Percentiles rank a stretch among this genome's conserved stretches.
Evolutionary conservation across 108 stramenopile species (phyloP).

Genomic region (Parietichytrium sp.): DNA sequence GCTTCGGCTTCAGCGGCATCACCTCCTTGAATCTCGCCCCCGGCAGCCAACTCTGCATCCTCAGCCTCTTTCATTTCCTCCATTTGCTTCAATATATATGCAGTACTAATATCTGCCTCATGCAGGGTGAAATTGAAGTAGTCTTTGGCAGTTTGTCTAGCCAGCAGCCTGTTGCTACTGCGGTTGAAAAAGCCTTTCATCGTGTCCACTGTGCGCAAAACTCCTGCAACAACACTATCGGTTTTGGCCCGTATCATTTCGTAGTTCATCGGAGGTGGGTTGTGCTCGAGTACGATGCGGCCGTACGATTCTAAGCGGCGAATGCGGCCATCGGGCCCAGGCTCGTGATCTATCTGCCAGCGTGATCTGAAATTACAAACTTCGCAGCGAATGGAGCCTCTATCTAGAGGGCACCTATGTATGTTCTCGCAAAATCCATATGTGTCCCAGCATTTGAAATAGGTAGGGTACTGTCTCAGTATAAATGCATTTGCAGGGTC

Average conservation of each 20-base stretch:
- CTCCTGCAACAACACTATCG: neutral
- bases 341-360: neutral
- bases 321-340: conserved; percentile 1
- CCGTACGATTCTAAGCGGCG: conserved; percentile 11
- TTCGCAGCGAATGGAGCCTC: conserved; percentile 29
- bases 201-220: neutral
- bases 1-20: neutral
- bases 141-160: neutral
- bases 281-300: neutral
- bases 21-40: neutral
- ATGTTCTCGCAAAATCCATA: neutral
- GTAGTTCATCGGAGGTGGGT: conserved; percentile 19
- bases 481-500: conserved; percentile 64
- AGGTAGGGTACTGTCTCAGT: conserved; percentile 61
- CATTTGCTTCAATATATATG: conserved; percentile 3
- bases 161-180: neutral
- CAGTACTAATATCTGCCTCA: neutral
- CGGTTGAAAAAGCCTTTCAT: neutral
- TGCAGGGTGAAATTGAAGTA: neutral
- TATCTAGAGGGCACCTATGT: conserved; percentile 11
- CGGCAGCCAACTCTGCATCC: neutral
- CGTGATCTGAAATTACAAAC: neutral
- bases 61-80: conserved; percentile 3
- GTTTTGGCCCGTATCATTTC: neutral
- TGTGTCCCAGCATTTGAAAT: neutral